Evolutionary conservation across 2,329 filamentous ascomycete species (phyloP), one percentile per base, ranked within the genome.

Genomic region (Pyrenochaeta sp.): DNA sequence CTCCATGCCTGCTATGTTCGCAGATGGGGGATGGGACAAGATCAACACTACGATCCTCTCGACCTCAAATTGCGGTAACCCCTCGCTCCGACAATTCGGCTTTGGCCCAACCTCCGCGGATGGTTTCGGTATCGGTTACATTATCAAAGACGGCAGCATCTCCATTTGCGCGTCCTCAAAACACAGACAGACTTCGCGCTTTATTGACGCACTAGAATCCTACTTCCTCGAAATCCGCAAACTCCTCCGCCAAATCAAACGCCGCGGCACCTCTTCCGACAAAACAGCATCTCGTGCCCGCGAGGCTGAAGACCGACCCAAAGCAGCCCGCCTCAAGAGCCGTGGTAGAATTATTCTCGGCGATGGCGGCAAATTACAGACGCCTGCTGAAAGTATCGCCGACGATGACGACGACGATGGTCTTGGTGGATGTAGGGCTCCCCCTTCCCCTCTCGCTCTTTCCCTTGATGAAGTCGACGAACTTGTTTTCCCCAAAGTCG

Each of bases 1-100:
- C 73, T 83, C 72, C 72, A 84, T 94, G 69, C 95, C 95, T 0
- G 82, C 89, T 5, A 85, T 99, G 55, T 99, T 98, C 77, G 88
- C 90, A 47, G 95, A 99, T 72, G 69, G 85, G 1, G 95, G 94
- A 47, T 99, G 93, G 93, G 94, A 98, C 78, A 93, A 91, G 75
- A 86, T 97, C 65, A 98, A 98, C 82, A 96, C 87, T 62, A 98
- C 94, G 8, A 92, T 98, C 64, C 83, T 99, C 39, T 96, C 92
- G 6, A 98, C 95, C 0, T 97, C 93, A n/a, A 99, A 99, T 82
- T 99, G 95, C 78, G 95, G 95, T 58, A 99, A 98, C 78, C 95
- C 95, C 0, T 92, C 90, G 0, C 87, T 99, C 19, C 89, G 95
- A 1, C 94, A 98, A 70, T 99, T 99, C 71, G 95, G 95, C 3